Evolutionary conservation across 2,329 filamentous ascomycete species (phyloP), one percentile per base, ranked within the genome.

Genomic region (Blastomyces percursus): DNA sequence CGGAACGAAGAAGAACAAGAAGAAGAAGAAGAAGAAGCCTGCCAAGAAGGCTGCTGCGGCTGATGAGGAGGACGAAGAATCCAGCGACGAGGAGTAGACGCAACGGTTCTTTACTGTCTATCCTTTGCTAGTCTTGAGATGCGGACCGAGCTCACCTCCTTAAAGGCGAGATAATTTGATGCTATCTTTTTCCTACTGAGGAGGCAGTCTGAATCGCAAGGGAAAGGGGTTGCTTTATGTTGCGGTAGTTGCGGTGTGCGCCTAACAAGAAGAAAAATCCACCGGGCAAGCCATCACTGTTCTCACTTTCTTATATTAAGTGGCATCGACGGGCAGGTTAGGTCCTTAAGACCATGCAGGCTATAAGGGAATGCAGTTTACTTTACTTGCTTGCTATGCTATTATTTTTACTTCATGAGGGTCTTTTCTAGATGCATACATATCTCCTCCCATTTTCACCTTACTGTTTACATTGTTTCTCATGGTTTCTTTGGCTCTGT

Each of bases 11-110:
- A 91, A 92, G 75, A 92, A 91, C 74, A 91, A 91, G 82, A 94
- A 89, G 82, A 93, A 91, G 83, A 93, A 91, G 83, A 95, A 92
- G 85, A 91, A 89, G 84, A 86, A 88, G 82, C 67, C 71, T 60
- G 70, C 75, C 59, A 78, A 76, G 70, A 81, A 81, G 74, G 68
- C 73, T 19, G 69, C 72, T 3, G 74, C 70, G 56, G 68, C 73
- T 19, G 71, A 71, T 58, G 69, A 72, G 62, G 71, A 71, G 21
- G 69, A 67, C 35, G 69, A 73, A 50, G 70, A 72, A 63, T 71
- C 71, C 21, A 69, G 68, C 48, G 69, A 73, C 35, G 74, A 77
- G 24, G 75, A 79, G 71, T 79, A 76, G 71, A 71, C 38, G 12
- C 35, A 24, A 16, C 9, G 16, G 38, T 57, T 2, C 21, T 21